These are phyloP conservation scores for Fraxinus sp. DNA, from an alignment of 305 asterid genomes.

Conservation along the genomic window DNA sequence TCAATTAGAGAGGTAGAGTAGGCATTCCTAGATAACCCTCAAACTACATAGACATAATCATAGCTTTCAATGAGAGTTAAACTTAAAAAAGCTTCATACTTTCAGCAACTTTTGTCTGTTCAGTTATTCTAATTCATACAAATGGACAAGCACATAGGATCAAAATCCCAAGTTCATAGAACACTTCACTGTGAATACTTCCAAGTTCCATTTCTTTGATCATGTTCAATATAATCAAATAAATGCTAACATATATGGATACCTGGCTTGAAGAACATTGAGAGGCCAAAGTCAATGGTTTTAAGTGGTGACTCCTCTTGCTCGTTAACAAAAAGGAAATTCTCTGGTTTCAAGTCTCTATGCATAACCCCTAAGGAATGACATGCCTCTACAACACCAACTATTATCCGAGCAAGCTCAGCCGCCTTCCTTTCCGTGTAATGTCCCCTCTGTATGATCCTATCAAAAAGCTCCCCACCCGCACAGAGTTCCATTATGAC, in stretches of 20 bases:
- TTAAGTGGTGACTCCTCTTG: slow-evolving; percentile 24
- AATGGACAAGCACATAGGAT: not conserved
- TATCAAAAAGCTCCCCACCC: slow-evolving; percentile 27
- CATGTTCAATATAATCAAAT: not conserved
- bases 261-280: slow-evolving; percentile 23
- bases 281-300: slow-evolving; percentile 24
- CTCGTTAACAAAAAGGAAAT: slow-evolving; percentile 18
- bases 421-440: slow-evolving; percentile 22
- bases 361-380: slow-evolving; percentile 27
- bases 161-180: not conserved
- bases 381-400: slow-evolving; percentile 23
- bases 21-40: not conserved
- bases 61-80: not conserved
- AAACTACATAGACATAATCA: not conserved
- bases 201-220: not conserved
- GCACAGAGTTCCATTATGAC: slow-evolving; percentile 38
- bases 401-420: slow-evolving; percentile 23
- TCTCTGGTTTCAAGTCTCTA: slow-evolving; percentile 3
- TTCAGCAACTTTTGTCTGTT: not conserved
- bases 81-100: not conserved
- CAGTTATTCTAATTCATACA: not conserved
- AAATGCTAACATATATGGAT: not conserved
- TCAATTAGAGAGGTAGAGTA: not conserved
- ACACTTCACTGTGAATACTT: not conserved
- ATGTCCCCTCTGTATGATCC: slow-evolving; percentile 25